These are phyloP conservation scores for Inga leiocalycina DNA, from an alignment of 306 rosid genomes.

Conservation along the genomic window DNA sequence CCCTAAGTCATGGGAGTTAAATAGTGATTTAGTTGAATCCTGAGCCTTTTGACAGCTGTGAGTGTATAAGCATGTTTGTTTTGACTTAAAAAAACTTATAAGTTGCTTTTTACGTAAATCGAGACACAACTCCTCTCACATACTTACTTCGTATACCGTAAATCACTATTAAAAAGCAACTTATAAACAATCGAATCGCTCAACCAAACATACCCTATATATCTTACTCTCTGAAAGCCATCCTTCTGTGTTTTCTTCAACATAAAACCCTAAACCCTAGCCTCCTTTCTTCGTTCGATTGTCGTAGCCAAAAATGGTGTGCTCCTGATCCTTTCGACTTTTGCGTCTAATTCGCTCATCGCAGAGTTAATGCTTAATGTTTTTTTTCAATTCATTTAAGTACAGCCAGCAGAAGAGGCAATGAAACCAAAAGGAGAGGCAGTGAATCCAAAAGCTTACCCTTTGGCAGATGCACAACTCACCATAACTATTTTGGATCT, in stretches of 20 bases:
- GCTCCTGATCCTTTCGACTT: neutral
- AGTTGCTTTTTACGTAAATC: too few species aligned
- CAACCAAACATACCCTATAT: too few species aligned
- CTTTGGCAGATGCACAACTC: slow-evolving; percentile 80
- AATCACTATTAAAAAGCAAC: too few species aligned
- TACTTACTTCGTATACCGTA: too few species aligned
- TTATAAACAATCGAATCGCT: too few species aligned
- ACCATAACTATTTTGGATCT: slow-evolving; percentile 76
- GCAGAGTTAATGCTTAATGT: neutral
- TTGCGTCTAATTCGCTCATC: neutral
- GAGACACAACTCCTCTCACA: too few species aligned
- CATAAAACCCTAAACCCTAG: neutral
- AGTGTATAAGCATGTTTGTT: too few species aligned
- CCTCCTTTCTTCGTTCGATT: neutral
- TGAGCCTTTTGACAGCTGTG: too few species aligned
- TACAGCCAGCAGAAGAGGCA: slow-evolving; percentile 62
- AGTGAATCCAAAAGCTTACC: slow-evolving; percentile 86
- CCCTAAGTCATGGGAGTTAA: too few species aligned
- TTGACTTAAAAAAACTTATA: too few species aligned
- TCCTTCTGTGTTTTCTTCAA: neutral
- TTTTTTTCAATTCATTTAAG: neutral
- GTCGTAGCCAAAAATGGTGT: slow-evolving; percentile 48
- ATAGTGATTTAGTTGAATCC: too few species aligned
- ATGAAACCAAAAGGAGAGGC: neutral
- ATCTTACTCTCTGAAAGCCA: neutral